These are phyloP conservation scores for Cryoendolithus antarcticus DNA, from an alignment of 2,329 filamentous ascomycete genomes.

Conservation along the genomic window DNA sequence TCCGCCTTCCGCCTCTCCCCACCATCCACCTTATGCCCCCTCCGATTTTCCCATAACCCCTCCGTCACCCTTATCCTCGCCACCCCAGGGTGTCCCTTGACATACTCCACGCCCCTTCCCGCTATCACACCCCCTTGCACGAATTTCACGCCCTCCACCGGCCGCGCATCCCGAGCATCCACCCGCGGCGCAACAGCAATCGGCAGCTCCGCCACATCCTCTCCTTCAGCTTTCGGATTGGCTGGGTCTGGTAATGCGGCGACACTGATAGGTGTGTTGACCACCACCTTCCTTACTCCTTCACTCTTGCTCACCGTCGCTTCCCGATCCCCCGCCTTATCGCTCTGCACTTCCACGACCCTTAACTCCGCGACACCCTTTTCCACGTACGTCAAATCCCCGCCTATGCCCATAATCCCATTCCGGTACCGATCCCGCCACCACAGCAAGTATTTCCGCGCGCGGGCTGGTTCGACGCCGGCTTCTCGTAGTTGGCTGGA, in stretches of 20 bases:
- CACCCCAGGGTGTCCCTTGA: constrained; percentile 50
- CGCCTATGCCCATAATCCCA: constrained; percentile 67
- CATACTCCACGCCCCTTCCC: constrained; percentile 59
- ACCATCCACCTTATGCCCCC: constrained; percentile 86
- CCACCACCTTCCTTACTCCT: constrained; percentile 45
- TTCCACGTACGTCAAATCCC: constrained; percentile 65
- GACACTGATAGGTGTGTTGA: constrained; percentile 41
- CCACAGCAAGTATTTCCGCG: constrained; percentile 69
- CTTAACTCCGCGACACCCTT: constrained; percentile 46
- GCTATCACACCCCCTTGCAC: constrained; percentile 56
- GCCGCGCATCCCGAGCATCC: constrained; percentile 29
- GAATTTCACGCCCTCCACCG: constrained; percentile 55
- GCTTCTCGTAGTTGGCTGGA: constrained; percentile 68
- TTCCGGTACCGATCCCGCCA: constrained; percentile 79
- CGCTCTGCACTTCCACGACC: constrained; percentile 42
- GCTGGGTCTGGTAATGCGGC: constrained; percentile 14
- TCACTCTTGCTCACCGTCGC: constrained; percentile 42
- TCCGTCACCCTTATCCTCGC: constrained; percentile 62
- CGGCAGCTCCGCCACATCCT: constrained; percentile 34
- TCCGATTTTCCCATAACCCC: constrained; percentile 83
- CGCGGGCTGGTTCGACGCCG: constrained; percentile 74
- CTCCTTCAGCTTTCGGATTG: constrained; percentile 39
- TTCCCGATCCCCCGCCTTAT: constrained; percentile 13
- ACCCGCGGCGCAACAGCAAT: constrained; percentile 9
- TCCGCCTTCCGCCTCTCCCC: constrained; percentile 83